These are phyloP conservation scores for Coniophora puteana DNA, from an alignment of 1,284 basidiomycete species.

Conservation along the genomic window DNA sequence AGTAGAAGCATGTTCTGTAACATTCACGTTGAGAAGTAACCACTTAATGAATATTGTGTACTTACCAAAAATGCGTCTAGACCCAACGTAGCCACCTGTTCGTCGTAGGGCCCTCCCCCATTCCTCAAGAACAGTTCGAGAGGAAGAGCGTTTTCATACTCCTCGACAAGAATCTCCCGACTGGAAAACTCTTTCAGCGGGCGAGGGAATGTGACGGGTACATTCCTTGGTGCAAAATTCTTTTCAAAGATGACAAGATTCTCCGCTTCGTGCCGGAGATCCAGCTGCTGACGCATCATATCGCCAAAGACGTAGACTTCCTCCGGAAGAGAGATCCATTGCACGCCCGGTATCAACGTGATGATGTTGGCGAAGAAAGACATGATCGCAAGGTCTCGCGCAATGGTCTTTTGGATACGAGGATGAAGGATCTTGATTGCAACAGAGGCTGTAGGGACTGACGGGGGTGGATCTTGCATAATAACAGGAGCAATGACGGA, in stretches of 20 bases:
- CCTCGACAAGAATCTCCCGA: slow-evolving; percentile 84
- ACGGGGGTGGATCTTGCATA: slow-evolving; percentile 56
- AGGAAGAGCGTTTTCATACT: slow-evolving; percentile 91
- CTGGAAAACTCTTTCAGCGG: slow-evolving; percentile 82
- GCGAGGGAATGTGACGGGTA: slow-evolving; percentile 87
- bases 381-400: slow-evolving; percentile 93
- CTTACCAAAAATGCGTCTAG: slow-evolving; percentile 92
- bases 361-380: slow-evolving; percentile 84
- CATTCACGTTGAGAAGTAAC: slow-evolving; percentile 11
- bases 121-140: slow-evolving; percentile 86
- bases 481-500: slow-evolving; percentile 52
- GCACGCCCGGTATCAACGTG: slow-evolving; percentile 85
- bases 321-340: slow-evolving; percentile 96
- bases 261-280: slow-evolving; percentile 87
- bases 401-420: slow-evolving; percentile 75
- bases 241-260: slow-evolving; percentile 85
- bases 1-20: slow-evolving; percentile 93
- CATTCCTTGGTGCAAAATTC: slow-evolving; percentile 79
- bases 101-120: slow-evolving; percentile 90
- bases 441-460: slow-evolving; percentile 77
- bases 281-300: slow-evolving; percentile 98
- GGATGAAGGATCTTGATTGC: slow-evolving; percentile 98
- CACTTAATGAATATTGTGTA: slow-evolving; percentile 11
- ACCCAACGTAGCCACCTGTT: slow-evolving; percentile 88
- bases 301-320: slow-evolving; percentile 92